A percentile compares a stretch with the other conserved stretches of the same genome.
Conservation (phyloP, 257 asterid species). For the Agastache rugosa region DNA sequence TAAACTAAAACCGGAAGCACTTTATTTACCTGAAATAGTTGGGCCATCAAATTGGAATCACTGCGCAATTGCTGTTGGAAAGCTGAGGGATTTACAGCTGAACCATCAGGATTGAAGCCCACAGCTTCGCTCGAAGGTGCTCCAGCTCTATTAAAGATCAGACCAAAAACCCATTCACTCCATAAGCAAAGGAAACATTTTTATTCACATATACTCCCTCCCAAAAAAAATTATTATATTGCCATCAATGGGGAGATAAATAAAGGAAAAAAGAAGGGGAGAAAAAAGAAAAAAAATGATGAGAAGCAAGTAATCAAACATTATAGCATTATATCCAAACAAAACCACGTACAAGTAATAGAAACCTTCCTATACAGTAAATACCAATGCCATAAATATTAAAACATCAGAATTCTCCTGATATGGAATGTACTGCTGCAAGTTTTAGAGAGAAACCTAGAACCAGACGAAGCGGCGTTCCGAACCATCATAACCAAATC, state of each 20-base stretch:
- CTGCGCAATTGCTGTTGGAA: constrained; percentile 89
- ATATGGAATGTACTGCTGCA: background rate
- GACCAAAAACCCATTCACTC: constrained; percentile 14
- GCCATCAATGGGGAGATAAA: background rate
- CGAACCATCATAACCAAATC: constrained; percentile 94
- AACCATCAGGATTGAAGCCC: constrained; percentile 89
- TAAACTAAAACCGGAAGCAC: background rate
- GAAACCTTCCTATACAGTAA: background rate
- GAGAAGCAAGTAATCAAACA: constrained; percentile 14
- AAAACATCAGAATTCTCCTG: constrained; percentile 12
- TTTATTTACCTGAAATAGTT: constrained; percentile 75
- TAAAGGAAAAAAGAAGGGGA: background rate
- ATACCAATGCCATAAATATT: background rate
- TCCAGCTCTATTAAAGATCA: constrained; percentile 56
- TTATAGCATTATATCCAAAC: constrained; percentile 24
- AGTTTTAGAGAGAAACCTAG: constrained; percentile 55
- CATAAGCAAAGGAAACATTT: constrained; percentile 28
- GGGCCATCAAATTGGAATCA: constrained; percentile 88
- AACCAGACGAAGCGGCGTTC: constrained; percentile 43
- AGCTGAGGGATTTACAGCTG: constrained; percentile 90
- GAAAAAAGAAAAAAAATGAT: background rate
- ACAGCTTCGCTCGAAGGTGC: constrained; percentile 45
- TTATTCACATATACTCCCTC: background rate
- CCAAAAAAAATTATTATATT: background rate
- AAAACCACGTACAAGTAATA: constrained; percentile 4